phyloP scores from a whole-genome alignment of 495 filamentous ascomycete species.

The Penicillium atrosanguineum region DNA sequence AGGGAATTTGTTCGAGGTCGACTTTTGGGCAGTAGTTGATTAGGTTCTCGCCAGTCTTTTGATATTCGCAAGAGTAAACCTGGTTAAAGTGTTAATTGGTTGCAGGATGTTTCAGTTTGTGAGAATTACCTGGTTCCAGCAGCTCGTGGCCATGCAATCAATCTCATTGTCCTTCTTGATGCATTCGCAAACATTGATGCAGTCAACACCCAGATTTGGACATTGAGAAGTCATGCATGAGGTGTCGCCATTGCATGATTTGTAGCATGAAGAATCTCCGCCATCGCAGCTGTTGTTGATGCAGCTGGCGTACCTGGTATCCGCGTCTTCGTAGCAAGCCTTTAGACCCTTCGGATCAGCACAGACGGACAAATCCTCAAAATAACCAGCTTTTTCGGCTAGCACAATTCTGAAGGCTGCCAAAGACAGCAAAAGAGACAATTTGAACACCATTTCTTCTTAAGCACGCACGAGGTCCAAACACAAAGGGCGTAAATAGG shows the following conservation, averaged over 20 bases:
- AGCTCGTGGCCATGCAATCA: slow-evolving; percentile 18
- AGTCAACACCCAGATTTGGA: slow-evolving; percentile 8
- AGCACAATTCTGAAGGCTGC: too few relatives aligned
- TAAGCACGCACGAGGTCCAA: too few relatives aligned
- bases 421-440: too few relatives aligned
- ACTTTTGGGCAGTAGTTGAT: slow-evolving; percentile 3
- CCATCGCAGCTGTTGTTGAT: too few relatives aligned
- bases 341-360: too few relatives aligned
- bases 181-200: slow-evolving; percentile 19
- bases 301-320: too few relatives aligned
- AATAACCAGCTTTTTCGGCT: too few relatives aligned
- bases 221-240: slow-evolving; percentile 10
- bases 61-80: slow-evolving; percentile 30
- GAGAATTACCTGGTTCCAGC: slow-evolving; percentile 25
- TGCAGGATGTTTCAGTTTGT: not conserved
- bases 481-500: too few relatives aligned
- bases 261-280: not conserved
- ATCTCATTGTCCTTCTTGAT: slow-evolving; percentile 10
- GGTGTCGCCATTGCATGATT: slow-evolving; percentile 11
- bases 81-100: too few relatives aligned
- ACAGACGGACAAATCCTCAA: too few relatives aligned
- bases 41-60: slow-evolving; percentile 13
- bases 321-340: too few relatives aligned
- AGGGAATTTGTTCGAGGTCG: slow-evolving; percentile 16
- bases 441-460: too few relatives aligned